These are phyloP conservation scores for Grosmannia serpens DNA, from an alignment of 2,329 filamentous ascomycete species.

Conservation along the genomic window DNA sequence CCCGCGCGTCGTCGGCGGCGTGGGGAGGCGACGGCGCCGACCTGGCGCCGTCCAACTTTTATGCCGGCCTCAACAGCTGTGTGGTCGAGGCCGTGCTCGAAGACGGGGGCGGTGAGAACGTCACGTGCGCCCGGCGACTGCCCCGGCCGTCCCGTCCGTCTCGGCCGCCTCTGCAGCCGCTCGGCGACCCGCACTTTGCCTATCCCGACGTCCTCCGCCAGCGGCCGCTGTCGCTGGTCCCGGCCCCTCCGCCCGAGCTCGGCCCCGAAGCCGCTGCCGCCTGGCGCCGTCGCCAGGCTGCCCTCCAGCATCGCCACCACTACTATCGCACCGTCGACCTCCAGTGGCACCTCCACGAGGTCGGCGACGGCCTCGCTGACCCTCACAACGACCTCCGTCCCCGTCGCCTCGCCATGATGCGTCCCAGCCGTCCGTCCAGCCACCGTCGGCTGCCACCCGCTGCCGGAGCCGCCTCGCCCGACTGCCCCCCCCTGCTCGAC, in stretches of 20 bases:
- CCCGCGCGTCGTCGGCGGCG: slow-evolving; percentile 19
- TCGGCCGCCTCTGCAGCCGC: neutral
- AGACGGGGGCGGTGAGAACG: neutral
- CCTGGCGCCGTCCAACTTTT: slow-evolving; percentile 31
- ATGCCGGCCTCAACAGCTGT: slow-evolving; percentile 35
- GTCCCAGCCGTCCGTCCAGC: neutral
- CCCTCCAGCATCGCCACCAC: slow-evolving; percentile 4
- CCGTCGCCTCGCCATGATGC: slow-evolving; percentile 12
- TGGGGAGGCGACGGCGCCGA: slow-evolving; percentile 22
- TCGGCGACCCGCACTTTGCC: slow-evolving; percentile 8
- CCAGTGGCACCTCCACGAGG: slow-evolving; percentile 16
- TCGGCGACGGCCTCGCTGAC: slow-evolving; percentile 15
- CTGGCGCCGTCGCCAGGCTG: neutral
- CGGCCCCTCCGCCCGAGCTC: neutral
- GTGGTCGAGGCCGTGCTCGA: slow-evolving; percentile 30
- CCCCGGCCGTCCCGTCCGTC: neutral
- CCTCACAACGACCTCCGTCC: slow-evolving; percentile 7
- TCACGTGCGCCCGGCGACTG: neutral
- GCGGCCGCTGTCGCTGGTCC: slow-evolving; percentile 1
- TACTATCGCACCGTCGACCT: slow-evolving; percentile 12
- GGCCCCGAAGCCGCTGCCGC: neutral
- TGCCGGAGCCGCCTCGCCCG: neutral
- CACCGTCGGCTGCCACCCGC: neutral
- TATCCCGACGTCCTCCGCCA: slow-evolving; percentile 4
- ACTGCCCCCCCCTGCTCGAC: neutral